These are phyloP conservation scores for Penicillium chermesinum DNA, from an alignment of 495 filamentous ascomycete species.

Conservation along the genomic window DNA sequence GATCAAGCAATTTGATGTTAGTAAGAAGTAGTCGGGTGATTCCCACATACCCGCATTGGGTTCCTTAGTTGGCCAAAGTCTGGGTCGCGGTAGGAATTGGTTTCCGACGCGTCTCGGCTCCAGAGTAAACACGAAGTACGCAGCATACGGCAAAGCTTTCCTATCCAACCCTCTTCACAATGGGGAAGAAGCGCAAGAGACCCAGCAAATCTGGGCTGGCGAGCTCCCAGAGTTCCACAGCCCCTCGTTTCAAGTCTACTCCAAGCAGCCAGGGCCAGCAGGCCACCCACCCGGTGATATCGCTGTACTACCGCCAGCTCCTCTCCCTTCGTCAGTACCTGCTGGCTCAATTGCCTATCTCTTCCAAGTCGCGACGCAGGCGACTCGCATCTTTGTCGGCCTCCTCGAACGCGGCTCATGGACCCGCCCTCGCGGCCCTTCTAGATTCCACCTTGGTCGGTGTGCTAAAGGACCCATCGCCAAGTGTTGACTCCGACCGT, in stretches of 20 bases:
- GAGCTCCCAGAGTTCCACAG: slow-evolving; percentile 9
- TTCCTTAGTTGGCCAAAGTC: not conserved
- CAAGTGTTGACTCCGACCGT: slow-evolving; percentile 35
- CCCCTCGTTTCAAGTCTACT: slow-evolving; percentile 17
- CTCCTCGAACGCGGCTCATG: slow-evolving; percentile 1
- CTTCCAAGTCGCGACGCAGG: slow-evolving; percentile 49
- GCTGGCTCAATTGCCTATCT: slow-evolving; percentile 44
- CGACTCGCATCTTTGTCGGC: slow-evolving; percentile 38
- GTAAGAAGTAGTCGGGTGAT: too few relatives aligned
- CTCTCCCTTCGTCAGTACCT: slow-evolving; percentile 70
- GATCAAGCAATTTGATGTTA: too few relatives aligned
- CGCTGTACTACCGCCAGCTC: slow-evolving; percentile 65
- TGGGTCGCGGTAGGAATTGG: not conserved
- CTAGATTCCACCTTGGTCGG: slow-evolving; percentile 70
- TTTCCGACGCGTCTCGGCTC: not conserved
- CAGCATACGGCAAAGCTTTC: not conserved
- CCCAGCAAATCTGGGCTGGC: slow-evolving; percentile 28
- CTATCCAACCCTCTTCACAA: slow-evolving; percentile 5
- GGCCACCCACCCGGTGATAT: slow-evolving; percentile 61
- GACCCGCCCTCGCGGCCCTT: slow-evolving; percentile 39
- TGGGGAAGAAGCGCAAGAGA: slow-evolving; percentile 45
- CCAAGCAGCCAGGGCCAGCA: slow-evolving; percentile 9
- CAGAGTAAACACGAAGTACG: not conserved
- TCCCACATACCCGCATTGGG: too few relatives aligned
- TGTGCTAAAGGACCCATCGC: slow-evolving; percentile 29